These are phyloP conservation scores for Phaeodactylum tricornutum DNA, from an alignment of 108 stramenopile species.

Conservation along the genomic window DNA sequence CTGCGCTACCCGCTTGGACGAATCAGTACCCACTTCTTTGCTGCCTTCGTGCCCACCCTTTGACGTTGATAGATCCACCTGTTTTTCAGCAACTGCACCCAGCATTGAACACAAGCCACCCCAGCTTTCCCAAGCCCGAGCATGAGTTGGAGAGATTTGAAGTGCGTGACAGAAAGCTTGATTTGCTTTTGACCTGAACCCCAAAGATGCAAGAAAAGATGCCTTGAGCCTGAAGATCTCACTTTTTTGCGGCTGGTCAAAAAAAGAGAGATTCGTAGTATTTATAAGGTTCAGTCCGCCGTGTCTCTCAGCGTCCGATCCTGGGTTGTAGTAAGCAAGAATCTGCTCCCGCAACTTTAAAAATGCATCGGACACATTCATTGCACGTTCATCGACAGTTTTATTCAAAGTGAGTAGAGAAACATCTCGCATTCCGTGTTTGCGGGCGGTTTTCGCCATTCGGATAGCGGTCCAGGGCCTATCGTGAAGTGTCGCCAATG, in stretches of 20 bases:
- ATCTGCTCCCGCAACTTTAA: slow-evolving; percentile 91
- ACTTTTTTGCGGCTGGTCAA: slow-evolving; percentile 75
- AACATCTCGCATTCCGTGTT: slow-evolving; percentile 71
- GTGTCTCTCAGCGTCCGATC: slow-evolving; percentile 48
- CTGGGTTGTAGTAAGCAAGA: slow-evolving; percentile 49
- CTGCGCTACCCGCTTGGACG: slow-evolving; percentile 66
- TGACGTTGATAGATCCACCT: slow-evolving; percentile 16
- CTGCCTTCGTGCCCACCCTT: slow-evolving; percentile 12
- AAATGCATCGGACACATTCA: slow-evolving; percentile 87
- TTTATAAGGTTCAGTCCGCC: slow-evolving; percentile 90
- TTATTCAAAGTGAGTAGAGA: slow-evolving; percentile 46
- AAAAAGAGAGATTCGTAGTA: slow-evolving; percentile 89
- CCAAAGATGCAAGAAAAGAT: slow-evolving; percentile 56
- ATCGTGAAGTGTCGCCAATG: slow-evolving; percentile 85
- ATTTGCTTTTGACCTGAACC: slow-evolving; percentile 73
- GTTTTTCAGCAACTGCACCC: slow-evolving; percentile 34
- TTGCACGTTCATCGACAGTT: slow-evolving; percentile 46
- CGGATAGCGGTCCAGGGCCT: slow-evolving; percentile 84
- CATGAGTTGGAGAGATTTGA: slow-evolving; percentile 81
- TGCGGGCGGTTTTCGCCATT: slow-evolving; percentile 80
- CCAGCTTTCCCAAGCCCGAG: slow-evolving; percentile 89
- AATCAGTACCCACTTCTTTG: slow-evolving; percentile 19
- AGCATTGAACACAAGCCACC: slow-evolving; percentile 80
- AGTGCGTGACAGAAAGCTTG: slow-evolving; percentile 87
- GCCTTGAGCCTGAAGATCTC: slow-evolving; percentile 92